A percentile compares a stretch with the other conserved stretches of the same genome.
Evolutionary conservation across 1,284 basidiomycete genomes (phyloP).

Genomic region (Cryptococcus depauperatus): DNA sequence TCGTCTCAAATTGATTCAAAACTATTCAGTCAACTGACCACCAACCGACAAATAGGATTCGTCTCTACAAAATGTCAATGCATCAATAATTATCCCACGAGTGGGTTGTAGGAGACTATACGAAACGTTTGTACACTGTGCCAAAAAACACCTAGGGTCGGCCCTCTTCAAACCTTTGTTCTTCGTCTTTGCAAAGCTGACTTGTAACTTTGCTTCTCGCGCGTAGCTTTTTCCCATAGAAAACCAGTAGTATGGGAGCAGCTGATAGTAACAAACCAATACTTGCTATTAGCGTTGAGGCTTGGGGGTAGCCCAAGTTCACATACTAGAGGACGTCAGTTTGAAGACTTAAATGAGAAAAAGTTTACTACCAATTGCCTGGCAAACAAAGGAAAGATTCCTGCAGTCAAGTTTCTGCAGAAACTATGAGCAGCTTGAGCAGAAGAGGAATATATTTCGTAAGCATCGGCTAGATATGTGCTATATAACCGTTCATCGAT

Average conservation of each 20-base stretch:
- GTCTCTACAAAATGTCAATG: too few species aligned
- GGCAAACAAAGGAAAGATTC: constrained; percentile 38
- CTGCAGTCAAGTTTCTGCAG: constrained; percentile 36
- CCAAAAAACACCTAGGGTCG: too few species aligned
- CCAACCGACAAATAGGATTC: too few species aligned
- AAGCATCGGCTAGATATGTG: constrained; percentile 40
- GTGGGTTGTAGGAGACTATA: too few species aligned
- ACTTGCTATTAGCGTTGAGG: constrained; percentile 37
- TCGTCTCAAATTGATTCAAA: too few species aligned
- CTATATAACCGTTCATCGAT: constrained; percentile 17
- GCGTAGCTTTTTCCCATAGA: constrained; percentile 36
- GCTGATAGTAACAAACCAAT: constrained; percentile 33
- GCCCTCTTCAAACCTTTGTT: neutral
- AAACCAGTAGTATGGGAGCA: constrained; percentile 38
- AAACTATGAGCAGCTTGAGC: constrained; percentile 44
- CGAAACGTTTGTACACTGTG: too few species aligned
- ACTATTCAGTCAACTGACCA: too few species aligned
- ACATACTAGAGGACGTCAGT: constrained; percentile 22
- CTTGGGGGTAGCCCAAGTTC: constrained; percentile 35
- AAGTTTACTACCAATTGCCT: constrained; percentile 21
- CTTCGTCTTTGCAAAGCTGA: constrained; percentile 22
- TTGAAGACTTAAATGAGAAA: constrained; percentile 1
- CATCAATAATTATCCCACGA: too few species aligned
- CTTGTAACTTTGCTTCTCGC: constrained; percentile 38
- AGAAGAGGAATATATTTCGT: constrained; percentile 42